Evolutionary conservation across 2,329 filamentous ascomycete genomes (phyloP).

Genomic region (Cladosporium oxysporum): DNA sequence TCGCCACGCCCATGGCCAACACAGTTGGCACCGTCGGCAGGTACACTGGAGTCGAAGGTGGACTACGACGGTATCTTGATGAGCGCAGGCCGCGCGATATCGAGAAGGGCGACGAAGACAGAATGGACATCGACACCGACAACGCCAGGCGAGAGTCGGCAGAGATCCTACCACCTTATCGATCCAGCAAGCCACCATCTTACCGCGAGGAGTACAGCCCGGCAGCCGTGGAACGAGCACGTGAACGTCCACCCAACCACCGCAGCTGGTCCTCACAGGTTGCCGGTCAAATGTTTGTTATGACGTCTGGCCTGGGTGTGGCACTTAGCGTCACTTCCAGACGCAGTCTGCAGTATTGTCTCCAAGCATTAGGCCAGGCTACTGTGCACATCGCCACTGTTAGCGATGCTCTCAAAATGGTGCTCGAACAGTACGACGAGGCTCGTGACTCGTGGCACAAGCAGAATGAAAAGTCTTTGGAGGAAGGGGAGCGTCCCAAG

Average conservation of each 20-base stretch:
- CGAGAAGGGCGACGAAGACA: constrained; percentile 44
- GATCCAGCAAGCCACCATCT: constrained; percentile 60
- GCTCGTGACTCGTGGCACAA: constrained; percentile 46
- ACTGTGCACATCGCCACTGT: constrained; percentile 78
- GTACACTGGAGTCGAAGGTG: constrained; percentile 83
- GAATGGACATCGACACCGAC: constrained; percentile 48
- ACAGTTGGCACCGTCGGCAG: constrained; percentile 82
- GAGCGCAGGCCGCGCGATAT: constrained; percentile 56
- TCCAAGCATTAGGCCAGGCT: constrained; percentile 76
- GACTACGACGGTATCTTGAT: constrained; percentile 78
- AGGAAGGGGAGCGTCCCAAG: constrained; percentile 33
- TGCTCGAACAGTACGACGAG: constrained; percentile 77
- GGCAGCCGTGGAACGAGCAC: constrained; percentile 29
- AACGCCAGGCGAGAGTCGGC: constrained; percentile 57
- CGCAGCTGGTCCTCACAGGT: constrained; percentile 66
- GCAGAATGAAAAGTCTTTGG: constrained; percentile 47
- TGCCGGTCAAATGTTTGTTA: constrained; percentile 70
- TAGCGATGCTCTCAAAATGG: constrained; percentile 70
- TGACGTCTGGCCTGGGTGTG: constrained; percentile 85
- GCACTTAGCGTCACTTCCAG: constrained; percentile 90
- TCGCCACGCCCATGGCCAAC: constrained; percentile 78
- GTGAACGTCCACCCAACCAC: constrained; percentile 43
- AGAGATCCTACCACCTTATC: constrained; percentile 81
- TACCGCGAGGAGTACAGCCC: constrained; percentile 39
- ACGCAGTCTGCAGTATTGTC: constrained; percentile 78